Evolutionary conservation across 441 rosid genomes (phyloP), one percentile per base, ranked within the genome.

Genomic region (Dalechampia spathulata): DNA sequence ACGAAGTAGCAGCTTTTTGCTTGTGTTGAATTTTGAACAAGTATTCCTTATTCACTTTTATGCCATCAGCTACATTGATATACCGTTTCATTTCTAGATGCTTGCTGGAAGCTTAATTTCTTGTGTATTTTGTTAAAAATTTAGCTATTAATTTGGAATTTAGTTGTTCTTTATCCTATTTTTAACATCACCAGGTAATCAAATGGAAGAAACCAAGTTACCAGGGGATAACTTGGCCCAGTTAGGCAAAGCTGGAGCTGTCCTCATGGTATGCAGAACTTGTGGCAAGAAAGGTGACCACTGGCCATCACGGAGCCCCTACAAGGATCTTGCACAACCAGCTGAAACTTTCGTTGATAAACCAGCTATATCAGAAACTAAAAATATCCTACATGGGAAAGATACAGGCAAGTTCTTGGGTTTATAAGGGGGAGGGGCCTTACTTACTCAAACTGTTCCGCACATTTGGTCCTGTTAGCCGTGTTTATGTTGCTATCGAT

Each of bases 301-400:
- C 70, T 80, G 89, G 86, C 76, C 86, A 20, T 67, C 88, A 2
- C 72, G 77, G 49, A 79, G 86, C 50, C 88, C 84, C 3, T 77
- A 73, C 67, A 83, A 81, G 74, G 85, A 83, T 63, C 83, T 81
- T 27, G 79, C 82, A 20, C 67, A 72, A 4, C 79, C 44, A 2
- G 5, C 67, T 0, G 87, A 82, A 44, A 43, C 60, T 32, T 75
- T 79, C 20, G 59, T 63, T 0, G 85, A 78, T 16, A 75, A 75
- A 52, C 81, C 84, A 12, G 32, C 67, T 0, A 46, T 67, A 22
- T 20, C 78, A 0, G 87, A 81, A 56, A 17, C 76, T 7, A 59
- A 68, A 5, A 32, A 39, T 5, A 61, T 79, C 57, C 70, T 68
- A n/a, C 21, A 68, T 22, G 82, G 78, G 32, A 36, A 68, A 77